phyloP scores from a whole-genome alignment of 2,329 filamentous ascomycete species.

The Annulohypoxylon truncatum region DNA sequence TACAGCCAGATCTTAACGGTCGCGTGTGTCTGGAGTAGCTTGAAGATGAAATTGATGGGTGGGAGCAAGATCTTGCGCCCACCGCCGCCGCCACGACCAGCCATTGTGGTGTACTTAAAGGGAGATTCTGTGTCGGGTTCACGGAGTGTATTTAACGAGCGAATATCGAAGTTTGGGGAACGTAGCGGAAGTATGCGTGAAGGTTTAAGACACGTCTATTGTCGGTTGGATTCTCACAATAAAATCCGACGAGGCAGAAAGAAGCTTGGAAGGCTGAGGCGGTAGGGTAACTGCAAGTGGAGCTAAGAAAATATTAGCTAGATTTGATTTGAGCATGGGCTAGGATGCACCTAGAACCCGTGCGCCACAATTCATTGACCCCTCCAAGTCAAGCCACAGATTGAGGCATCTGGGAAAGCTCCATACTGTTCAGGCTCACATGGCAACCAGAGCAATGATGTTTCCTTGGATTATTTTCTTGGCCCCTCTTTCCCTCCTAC shows the following conservation, averaged over 20 bases:
- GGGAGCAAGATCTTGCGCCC: slow-evolving; percentile 70
- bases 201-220: not conserved
- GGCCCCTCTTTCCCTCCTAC: slow-evolving; percentile 43
- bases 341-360: too few species aligned
- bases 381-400: slow-evolving; percentile 33
- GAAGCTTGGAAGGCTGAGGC: slow-evolving; percentile 34
- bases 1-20: slow-evolving; percentile 97
- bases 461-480: slow-evolving; percentile 39
- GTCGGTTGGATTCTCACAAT: slow-evolving; percentile 14
- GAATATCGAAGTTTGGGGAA: not conserved
- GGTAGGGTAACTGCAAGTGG: not conserved
- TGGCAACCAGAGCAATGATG: slow-evolving; percentile 38
- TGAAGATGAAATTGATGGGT: slow-evolving; percentile 89
- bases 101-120: slow-evolving; percentile 57
- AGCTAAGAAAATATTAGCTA: slow-evolving; percentile 15
- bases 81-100: slow-evolving; percentile 69
- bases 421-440: slow-evolving; percentile 37
- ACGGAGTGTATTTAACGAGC: not conserved
- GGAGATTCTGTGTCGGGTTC: not conserved
- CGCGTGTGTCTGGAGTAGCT: slow-evolving; percentile 83
- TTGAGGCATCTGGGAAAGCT: slow-evolving; percentile 4
- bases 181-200: not conserved
- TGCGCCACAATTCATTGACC: slow-evolving; percentile 27
- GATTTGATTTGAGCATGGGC: not conserved
- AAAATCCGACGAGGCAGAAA: slow-evolving; percentile 31